Percentiles rank a stretch among this genome's conserved stretches.
These are phyloP conservation scores for Fusarium heterosporum DNA, from an alignment of 2,329 filamentous ascomycete genomes.

Conservation along the genomic window DNA sequence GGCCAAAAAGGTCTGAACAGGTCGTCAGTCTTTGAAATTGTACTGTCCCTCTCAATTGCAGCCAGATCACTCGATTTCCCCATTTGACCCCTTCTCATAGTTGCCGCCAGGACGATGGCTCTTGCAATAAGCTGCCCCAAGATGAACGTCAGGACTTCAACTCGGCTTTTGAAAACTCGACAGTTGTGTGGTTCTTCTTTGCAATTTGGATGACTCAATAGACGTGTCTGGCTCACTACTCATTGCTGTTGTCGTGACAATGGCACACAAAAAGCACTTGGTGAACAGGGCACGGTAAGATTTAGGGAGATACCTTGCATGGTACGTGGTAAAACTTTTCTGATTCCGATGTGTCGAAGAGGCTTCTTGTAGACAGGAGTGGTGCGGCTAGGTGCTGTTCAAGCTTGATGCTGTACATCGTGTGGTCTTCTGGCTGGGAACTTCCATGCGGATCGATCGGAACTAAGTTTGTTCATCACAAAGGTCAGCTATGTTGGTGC, in stretches of 20 bases:
- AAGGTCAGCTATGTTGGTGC: neutral
- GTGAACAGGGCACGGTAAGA: neutral
- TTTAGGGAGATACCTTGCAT: neutral
- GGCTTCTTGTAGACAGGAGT: neutral
- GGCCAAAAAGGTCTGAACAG: neutral
- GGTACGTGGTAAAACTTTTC: neutral
- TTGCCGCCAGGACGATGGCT: too few relatives aligned
- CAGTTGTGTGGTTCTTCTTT: neutral
- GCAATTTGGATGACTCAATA: neutral
- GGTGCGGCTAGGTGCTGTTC: neutral
- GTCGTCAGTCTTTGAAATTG: too few relatives aligned
- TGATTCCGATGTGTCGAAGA: neutral
- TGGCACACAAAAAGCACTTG: neutral
- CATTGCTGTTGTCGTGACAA: neutral
- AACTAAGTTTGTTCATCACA: neutral
- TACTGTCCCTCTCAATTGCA: too few relatives aligned
- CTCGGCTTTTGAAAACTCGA: too few relatives aligned
- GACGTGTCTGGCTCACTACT: neutral
- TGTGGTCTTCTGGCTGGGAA: neutral
- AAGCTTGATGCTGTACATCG: neutral
- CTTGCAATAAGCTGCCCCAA: too few relatives aligned
- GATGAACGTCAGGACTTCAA: neutral
- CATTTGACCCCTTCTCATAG: too few relatives aligned
- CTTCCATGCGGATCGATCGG: neutral
- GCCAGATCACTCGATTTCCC: too few relatives aligned